Evolutionary conservation across 495 filamentous ascomycete genomes (phyloP).

Genomic region (Penicillium longicatenatum): DNA sequence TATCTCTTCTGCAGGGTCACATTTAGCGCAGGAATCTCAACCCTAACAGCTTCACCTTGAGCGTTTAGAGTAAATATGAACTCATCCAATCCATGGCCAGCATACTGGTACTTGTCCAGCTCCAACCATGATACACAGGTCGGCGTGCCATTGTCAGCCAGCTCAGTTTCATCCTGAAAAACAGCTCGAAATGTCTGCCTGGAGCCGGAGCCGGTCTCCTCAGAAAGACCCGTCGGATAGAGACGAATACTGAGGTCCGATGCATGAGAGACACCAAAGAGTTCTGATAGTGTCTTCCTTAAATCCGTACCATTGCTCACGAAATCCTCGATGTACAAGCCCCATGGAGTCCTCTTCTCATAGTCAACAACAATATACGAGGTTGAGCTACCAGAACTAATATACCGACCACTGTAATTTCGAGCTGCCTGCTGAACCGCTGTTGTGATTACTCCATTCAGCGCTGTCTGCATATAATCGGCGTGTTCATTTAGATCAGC

Average conservation of each 20-base stretch:
- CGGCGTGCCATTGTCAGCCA: slow-evolving; percentile 28
- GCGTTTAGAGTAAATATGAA: slow-evolving; percentile 50
- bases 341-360: slow-evolving; percentile 31
- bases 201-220: slow-evolving; percentile 9
- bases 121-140: slow-evolving; percentile 51
- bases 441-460: slow-evolving; percentile 42
- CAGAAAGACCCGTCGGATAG: slow-evolving; percentile 42
- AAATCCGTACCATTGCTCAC: slow-evolving; percentile 54
- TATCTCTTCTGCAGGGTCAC: slow-evolving; percentile 11
- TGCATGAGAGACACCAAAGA: slow-evolving; percentile 31
- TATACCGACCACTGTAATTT: slow-evolving; percentile 47
- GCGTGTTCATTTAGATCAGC: slow-evolving; percentile 30
- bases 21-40: slow-evolving; percentile 48
- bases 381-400: slow-evolving; percentile 3
- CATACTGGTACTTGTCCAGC: slow-evolving; percentile 46
- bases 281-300: slow-evolving; percentile 21
- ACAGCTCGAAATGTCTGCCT: slow-evolving; percentile 47
- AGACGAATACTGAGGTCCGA: slow-evolving; percentile 43
- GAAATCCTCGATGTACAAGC: slow-evolving; percentile 50
- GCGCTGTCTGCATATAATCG: slow-evolving; percentile 34
- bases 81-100: slow-evolving; percentile 47
- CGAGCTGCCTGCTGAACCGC: slow-evolving; percentile 45
- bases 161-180: slow-evolving; percentile 40
- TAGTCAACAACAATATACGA: slow-evolving; percentile 41
- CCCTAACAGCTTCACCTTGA: slow-evolving; percentile 39